phyloP scores from a whole-genome alignment of 2,329 filamentous ascomycete species.

The Fusarium longipes region DNA sequence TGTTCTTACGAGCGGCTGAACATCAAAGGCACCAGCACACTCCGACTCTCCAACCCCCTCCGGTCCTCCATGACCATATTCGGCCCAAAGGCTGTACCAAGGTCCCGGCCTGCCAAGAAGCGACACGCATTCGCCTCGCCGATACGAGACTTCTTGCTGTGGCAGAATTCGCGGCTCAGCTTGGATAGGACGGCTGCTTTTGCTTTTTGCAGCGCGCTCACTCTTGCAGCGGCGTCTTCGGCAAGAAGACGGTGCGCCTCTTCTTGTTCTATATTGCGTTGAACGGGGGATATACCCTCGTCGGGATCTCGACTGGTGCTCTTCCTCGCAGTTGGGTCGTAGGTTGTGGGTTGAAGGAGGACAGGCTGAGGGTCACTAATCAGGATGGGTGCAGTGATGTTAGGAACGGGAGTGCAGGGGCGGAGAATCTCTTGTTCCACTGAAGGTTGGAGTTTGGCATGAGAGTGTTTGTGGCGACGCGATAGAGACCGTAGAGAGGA shows the following conservation, averaged over 20 bases:
- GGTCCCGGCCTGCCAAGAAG: slow-evolving; percentile 48
- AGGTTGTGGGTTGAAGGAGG: slow-evolving; percentile 68
- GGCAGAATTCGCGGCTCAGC: slow-evolving; percentile 64
- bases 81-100: slow-evolving; percentile 48
- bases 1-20: slow-evolving; percentile 59
- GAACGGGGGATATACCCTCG: slow-evolving; percentile 66
- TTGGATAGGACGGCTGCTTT: slow-evolving; percentile 70
- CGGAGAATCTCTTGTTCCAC: slow-evolving; percentile 43
- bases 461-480: slow-evolving; percentile 43
- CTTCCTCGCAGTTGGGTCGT: slow-evolving; percentile 56
- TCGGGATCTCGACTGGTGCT: slow-evolving; percentile 44
- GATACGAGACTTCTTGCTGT: slow-evolving; percentile 47
- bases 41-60: slow-evolving; percentile 63
- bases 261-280: slow-evolving; percentile 68
- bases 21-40: slow-evolving; percentile 68
- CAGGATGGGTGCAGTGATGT: slow-evolving; percentile 64
- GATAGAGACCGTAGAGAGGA: slow-evolving; percentile 40
- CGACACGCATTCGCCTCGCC: slow-evolving; percentile 52
- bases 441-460: slow-evolving; percentile 41
- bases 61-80: slow-evolving; percentile 57
- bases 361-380: slow-evolving; percentile 61
- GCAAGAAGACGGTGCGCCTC: slow-evolving; percentile 66
- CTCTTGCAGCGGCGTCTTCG: slow-evolving; percentile 66
- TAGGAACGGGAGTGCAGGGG: slow-evolving; percentile 47
- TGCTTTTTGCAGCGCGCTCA: slow-evolving; percentile 66